Percentiles rank a stretch among this genome's conserved stretches.
These are phyloP conservation scores for Aspergillus taichungensis DNA, from an alignment of 495 filamentous ascomycete genomes.

Conservation along the genomic window DNA sequence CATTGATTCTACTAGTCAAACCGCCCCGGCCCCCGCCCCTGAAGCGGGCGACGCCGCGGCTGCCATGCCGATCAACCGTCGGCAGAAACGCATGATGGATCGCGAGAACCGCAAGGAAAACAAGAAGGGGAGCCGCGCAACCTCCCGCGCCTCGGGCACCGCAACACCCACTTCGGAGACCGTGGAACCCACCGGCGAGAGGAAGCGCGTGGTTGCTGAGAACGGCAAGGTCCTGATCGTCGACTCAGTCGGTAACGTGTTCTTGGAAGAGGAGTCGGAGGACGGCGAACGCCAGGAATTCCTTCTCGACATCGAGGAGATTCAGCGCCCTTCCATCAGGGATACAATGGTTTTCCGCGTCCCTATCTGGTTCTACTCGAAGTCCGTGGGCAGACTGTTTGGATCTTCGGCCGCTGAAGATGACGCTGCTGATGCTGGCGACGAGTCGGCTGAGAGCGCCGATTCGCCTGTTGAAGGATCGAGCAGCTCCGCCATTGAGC, in stretches of 20 bases:
- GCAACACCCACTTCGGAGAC: slow-evolving; percentile 42
- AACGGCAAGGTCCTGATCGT: slow-evolving; percentile 94
- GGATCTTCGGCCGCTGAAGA: slow-evolving; percentile 15
- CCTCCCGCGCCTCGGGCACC: slow-evolving; percentile 34
- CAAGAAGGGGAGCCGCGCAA: slow-evolving; percentile 31
- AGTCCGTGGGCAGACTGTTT: slow-evolving; percentile 47
- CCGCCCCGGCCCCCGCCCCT: slow-evolving; percentile 29
- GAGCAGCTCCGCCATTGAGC: slow-evolving; percentile 19
- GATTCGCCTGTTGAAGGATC: slow-evolving; percentile 24
- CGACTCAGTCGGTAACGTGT: slow-evolving; percentile 85
- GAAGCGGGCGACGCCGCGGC: slow-evolving; percentile 26
- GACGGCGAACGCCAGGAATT: slow-evolving; percentile 76
- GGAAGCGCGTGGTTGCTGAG: slow-evolving; percentile 78
- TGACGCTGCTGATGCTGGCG: slow-evolving; percentile 13
- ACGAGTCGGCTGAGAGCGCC: slow-evolving; percentile 21
- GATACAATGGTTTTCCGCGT: slow-evolving; percentile 64
- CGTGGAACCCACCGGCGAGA: slow-evolving; percentile 52
- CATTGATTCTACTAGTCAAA: slow-evolving; percentile 39
- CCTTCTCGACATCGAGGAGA: slow-evolving; percentile 68
- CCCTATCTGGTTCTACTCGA: slow-evolving; percentile 55
- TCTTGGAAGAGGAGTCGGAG: slow-evolving; percentile 79
- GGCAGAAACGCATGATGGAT: slow-evolving; percentile 80
- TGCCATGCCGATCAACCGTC: slow-evolving; percentile 64
- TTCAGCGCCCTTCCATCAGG: slow-evolving; percentile 52
- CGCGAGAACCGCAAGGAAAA: slow-evolving; percentile 65